These are phyloP conservation scores for Sporothrix phasma DNA, from an alignment of 2,329 filamentous ascomycete species.

Conservation along the genomic window DNA sequence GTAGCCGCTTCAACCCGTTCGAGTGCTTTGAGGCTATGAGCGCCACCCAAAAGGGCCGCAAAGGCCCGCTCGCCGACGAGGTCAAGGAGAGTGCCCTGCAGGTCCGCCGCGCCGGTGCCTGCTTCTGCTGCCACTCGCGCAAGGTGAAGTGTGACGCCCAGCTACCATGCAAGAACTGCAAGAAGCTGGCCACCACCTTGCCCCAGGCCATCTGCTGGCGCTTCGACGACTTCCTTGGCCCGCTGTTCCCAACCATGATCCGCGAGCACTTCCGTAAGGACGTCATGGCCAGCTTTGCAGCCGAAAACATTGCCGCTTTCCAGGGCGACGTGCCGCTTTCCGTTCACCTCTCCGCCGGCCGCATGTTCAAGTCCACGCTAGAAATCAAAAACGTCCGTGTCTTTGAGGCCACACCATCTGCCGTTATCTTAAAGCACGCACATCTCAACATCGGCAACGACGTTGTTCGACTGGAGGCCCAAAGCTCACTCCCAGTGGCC, in stretches of 20 bases:
- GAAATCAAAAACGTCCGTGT: constrained; percentile 39
- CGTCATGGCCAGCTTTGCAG: constrained; percentile 38
- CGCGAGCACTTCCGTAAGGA: constrained; percentile 42
- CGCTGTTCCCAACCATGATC: constrained; percentile 44
- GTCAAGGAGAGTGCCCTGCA: constrained; percentile 45
- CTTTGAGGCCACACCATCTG: constrained; percentile 37
- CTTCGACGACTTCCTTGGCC: constrained; percentile 44
- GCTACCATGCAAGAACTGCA: constrained; percentile 47
- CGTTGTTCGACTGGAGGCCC: constrained; percentile 32
- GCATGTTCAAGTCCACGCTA: constrained; percentile 34
- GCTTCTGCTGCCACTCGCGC: constrained; percentile 49
- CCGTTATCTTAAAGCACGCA: constrained; percentile 42
- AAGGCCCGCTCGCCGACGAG: constrained; percentile 44
- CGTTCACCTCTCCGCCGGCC: constrained; percentile 41
- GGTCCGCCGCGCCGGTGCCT: constrained; percentile 44
- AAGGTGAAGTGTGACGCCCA: constrained; percentile 50
- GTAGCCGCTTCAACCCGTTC: constrained; percentile 37
- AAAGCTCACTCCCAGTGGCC: constrained; percentile 40
- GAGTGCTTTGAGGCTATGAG: constrained; percentile 46
- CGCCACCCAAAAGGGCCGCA: constrained; percentile 44
- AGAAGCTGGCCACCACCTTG: constrained; percentile 39
- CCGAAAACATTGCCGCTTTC: constrained; percentile 40
- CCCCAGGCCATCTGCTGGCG: constrained; percentile 50
- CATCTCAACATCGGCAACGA: constrained; percentile 32
- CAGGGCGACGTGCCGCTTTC: constrained; percentile 33